Percentiles rank a stretch among this genome's conserved stretches.
phyloP scores from a whole-genome alignment of 2,329 filamentous ascomycete species.

The Fusarium humuli region DNA sequence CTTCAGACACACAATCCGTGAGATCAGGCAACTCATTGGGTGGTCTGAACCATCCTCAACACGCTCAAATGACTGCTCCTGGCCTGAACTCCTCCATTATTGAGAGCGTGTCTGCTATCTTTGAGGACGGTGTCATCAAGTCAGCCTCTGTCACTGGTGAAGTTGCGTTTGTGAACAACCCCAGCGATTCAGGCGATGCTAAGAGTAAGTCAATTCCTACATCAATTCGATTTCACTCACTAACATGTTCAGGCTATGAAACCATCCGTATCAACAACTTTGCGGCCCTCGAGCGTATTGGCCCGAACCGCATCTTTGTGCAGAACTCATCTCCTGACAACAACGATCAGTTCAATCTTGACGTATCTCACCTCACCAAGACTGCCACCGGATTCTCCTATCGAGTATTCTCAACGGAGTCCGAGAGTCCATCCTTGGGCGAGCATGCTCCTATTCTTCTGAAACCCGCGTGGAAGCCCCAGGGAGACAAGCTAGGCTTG shows the following conservation, averaged over 20 bases:
- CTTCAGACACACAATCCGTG: conserved; percentile 90
- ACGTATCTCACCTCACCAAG: conserved; percentile 77
- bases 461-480: conserved; percentile 82
- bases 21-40: conserved; percentile 86
- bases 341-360: conserved; percentile 83
- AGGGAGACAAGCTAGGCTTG: conserved; percentile 86
- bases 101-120: conserved; percentile 88
- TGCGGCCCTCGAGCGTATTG: conserved; percentile 86
- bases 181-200: conserved; percentile 57
- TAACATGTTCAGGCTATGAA: conserved; percentile 62
- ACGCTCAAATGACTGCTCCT: conserved; percentile 82
- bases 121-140: conserved; percentile 78
- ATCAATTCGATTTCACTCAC: neutral
- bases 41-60: conserved; percentile 75
- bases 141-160: conserved; percentile 85
- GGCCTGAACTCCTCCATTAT: conserved; percentile 91
- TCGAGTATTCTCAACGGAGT: conserved; percentile 78
- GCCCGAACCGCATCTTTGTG: conserved; percentile 92
- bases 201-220: conserved; percentile 59
- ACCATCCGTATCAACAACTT: conserved; percentile 90
- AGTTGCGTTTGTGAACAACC: conserved; percentile 86
- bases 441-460: conserved; percentile 78
- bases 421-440: conserved; percentile 57
- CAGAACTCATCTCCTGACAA: conserved; percentile 72
- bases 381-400: conserved; percentile 92